Evolutionary conservation across 1,139 yeast species (phyloP).

Genomic region (Yamadazyma blattariae): DNA sequence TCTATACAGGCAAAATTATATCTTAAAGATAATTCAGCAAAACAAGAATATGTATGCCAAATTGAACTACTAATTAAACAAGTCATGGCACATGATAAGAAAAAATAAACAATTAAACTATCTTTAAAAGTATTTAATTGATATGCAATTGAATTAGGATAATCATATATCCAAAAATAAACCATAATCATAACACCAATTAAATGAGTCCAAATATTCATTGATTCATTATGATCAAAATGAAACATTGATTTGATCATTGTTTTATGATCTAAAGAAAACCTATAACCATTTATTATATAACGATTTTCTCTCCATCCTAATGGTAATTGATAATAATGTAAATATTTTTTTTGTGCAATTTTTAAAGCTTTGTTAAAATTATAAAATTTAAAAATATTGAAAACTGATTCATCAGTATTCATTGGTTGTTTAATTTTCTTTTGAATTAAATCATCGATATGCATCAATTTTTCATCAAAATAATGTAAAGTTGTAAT

Average conservation of each 20-base stretch:
- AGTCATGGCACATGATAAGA: conserved; percentile 68
- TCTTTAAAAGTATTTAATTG: conserved; percentile 42
- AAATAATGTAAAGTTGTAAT: conserved; percentile 53
- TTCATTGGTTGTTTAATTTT: conserved; percentile 27
- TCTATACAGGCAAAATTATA: conserved; percentile 88
- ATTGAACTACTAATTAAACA: conserved; percentile 76
- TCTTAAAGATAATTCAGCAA: conserved; percentile 62
- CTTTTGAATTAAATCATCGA: conserved; percentile 47
- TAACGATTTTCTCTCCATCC: conserved; percentile 93
- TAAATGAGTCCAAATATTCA: conserved; percentile 93
- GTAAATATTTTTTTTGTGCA: conserved; percentile 60
- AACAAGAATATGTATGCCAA: conserved; percentile 92
- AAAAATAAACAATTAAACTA: conserved; percentile 56
- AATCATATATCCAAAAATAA: conserved; percentile 56
- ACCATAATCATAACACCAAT: conserved; percentile 61
- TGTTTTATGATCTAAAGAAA: conserved; percentile 60
- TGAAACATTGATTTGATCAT: conserved; percentile 56
- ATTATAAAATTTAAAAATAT: conserved; percentile 50
- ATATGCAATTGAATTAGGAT: conserved; percentile 53
- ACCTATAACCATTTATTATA: conserved; percentile 81
- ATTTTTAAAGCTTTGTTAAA: conserved; percentile 56
- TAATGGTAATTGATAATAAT: conserved; percentile 84
- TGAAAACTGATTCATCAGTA: conserved; percentile 30
- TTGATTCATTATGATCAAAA: conserved; percentile 79
- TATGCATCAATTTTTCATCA: conserved; percentile 52